Base-by-base conservation (phyloP, 306 rosid genomes). In the Sicyos baderoa region DNA sequence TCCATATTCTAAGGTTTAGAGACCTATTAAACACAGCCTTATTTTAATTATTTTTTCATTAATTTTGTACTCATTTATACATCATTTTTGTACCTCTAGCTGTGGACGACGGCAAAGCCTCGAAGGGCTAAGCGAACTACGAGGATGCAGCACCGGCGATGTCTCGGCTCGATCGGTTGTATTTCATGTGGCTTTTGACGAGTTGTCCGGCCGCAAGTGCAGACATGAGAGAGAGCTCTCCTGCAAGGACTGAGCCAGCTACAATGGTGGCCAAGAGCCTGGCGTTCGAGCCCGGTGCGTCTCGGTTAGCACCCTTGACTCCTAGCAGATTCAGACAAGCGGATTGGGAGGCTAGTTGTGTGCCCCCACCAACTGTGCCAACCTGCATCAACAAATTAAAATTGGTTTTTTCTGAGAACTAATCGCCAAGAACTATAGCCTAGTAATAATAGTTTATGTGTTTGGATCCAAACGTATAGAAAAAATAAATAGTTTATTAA, bases 311-410 rank as follows among this genome's bases (percentile, higher is more conserved):
- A 25, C 98, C 98, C 83, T 85, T 93, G 19, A 88, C 94, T 0
- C 98, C 98, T 3, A 93, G 91, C 55, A 89, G 72, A 76, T 89
- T 93, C 54, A 93, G 80, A 75, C 98, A 93, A 0, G 98, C 98
- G 6, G 98, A 83, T 40, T 93, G 98, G 3, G 98, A 89, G 12
- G 97, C 93, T 0, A 93, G 87, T 48, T 93, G 96, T n/a, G 98
- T 93, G 5, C 98, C 98, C 45, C 98, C 98, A 72, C 98, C 98
- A 18, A 93, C 94, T 0, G 98, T 93, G 4, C 98, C 98, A 35
- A 93, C 97, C 97, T 88, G 80, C 59, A 9, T 2, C 2, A 17
- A 10, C 49, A 17, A 61, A 37, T 3, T 25, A 6, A 37, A 61
- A 14, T 48, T 3, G n/a, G 1, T 48, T 48, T 15, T 48, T 6